Evolutionary conservation across 345 rosid species (phyloP), one percentile per base, ranked within the genome.

Genomic region (Hibiscus trionum): DNA sequence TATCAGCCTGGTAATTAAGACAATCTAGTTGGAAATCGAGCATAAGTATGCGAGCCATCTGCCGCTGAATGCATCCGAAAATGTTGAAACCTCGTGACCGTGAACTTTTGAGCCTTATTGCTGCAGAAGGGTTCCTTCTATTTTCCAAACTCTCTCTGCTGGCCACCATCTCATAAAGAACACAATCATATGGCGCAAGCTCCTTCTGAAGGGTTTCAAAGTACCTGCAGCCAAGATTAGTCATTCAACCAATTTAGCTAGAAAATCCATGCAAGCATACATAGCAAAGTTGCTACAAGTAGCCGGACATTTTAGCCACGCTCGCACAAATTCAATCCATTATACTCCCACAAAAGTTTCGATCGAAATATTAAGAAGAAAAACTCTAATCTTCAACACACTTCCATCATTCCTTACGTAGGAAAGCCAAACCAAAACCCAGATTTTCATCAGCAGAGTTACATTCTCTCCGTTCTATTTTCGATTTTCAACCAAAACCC

Each of bases 21-120:
- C 93, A 90, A 77, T 92, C 99, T 42, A 88, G 81, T 77, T 95
- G 99, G 82, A 90, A 95, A 84, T 92, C 91, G 70, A 92, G 99
- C 46, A 69, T 71, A 6, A 91, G 86, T 17, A 86, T 77, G 62
- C 86, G 80, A 26, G 97, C 92, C 97, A 92, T 95, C 84, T 86
- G 96, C 17, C 96, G 79, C 71, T 92, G 97, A 76, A 95, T 86
- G 78, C 82, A 92, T 7, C 96, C 93, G 2, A 95, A 57, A 77
- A 92, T 87, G 85, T 83, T 89, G 70, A 89, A 92, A 49, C 97
- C 91, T 47, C 86, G 84, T 9, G 91, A 69, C 44, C 90, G 88
- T 26, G 90, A 84, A 75, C 73, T 79, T 84, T 80, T 88, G 56
- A 85, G 85, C 71, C 76, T 85, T 80, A 77, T 90, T 15, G 81